Percentiles rank a stretch among this genome's conserved stretches.
phyloP scores from a whole-genome alignment of 805 yeast genomes.

The Blastobotrys muscicola region DNA sequence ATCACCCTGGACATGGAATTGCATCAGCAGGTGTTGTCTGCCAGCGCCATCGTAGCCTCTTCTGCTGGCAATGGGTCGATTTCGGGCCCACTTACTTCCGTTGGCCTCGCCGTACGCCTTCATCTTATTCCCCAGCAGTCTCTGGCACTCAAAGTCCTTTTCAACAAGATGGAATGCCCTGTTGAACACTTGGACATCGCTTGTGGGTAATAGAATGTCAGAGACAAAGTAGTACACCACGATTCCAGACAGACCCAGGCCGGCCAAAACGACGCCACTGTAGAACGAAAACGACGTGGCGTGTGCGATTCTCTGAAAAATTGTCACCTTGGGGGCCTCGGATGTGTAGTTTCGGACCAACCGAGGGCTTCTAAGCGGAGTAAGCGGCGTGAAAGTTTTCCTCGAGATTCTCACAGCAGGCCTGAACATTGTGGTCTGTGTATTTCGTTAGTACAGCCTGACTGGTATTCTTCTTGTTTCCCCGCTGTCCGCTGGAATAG shows the following conservation, averaged over 20 bases:
- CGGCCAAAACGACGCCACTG: conserved; percentile 26
- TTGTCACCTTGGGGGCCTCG: not conserved
- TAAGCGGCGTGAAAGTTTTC: no score
- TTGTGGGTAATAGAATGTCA: conserved; percentile 79
- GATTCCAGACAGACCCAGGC: conserved; percentile 33
- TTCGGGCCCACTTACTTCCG: conserved; percentile 74
- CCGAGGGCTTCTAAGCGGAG: no score
- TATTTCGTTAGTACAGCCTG: not conserved
- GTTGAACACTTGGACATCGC: conserved; percentile 85
- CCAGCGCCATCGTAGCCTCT: conserved; percentile 60
- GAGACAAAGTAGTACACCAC: conserved; percentile 67
- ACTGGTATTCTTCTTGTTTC: no score
- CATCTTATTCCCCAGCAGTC: conserved; percentile 50
- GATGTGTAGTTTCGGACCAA: no score
- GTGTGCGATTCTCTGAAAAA: conserved; percentile 10
- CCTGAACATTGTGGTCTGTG: not conserved
- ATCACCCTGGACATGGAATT: conserved; percentile 74
- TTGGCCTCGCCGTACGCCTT: conserved; percentile 75
- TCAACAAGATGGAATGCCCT: conserved; percentile 73
- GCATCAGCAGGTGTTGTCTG: conserved; percentile 71
- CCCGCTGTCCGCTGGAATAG: no score
- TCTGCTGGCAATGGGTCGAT: conserved; percentile 68
- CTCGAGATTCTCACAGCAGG: not conserved
- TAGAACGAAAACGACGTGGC: conserved; percentile 27
- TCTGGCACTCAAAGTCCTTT: conserved; percentile 50